Evolutionary conservation across 768 basidiomycete genomes (phyloP), one percentile per base, ranked within the genome.

Genomic region (Russula emetica): DNA sequence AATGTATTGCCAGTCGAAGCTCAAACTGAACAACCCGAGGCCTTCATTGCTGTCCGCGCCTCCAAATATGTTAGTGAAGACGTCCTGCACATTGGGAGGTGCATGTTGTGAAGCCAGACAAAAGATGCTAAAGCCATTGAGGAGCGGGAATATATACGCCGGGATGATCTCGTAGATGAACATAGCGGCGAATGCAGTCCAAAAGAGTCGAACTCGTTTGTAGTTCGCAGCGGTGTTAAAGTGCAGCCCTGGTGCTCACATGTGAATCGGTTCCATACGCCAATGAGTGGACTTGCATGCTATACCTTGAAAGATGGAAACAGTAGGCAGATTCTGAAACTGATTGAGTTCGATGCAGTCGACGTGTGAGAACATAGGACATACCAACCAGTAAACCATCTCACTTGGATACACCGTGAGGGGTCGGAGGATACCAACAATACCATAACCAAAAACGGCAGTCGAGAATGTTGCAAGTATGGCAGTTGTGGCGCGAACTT

Each of bases 1-100:
- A 65, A 86, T 83, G 66, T 85, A 85, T 64, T 85, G 83, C 85
- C 85, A 89, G 68, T 88, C 87, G 52, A 88, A 80, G n/a, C 83
- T 82, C 47, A 88, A 62, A 38, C 80, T 82, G 45, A 84, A 60
- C 22, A 88, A 69, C 0, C 87, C 86, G 45, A 88, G 75, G 0
- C 86, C 87, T 71, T 89, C 86, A 67, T 88, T 89, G 32, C 80
- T 85, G 40, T 82, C 77, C 3, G 81, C 75, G 6, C 88, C 88
- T 32, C 88, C 88, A 63, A 89, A 88, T 0, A 89, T 64, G 62
- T 84, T 82, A 4, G 85, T 86, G 69, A 86, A 79, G 18, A 82
- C 70, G 63, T 83, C 73, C 32, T 77, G 74, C 6, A 81, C 76
- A 8, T 68, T 76, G 49, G 77, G 72, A 2, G 79, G 75, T 0